Conservation (phyloP, 2,329 filamentous ascomycete species). For the Plenodomus biglobosus region DNA sequence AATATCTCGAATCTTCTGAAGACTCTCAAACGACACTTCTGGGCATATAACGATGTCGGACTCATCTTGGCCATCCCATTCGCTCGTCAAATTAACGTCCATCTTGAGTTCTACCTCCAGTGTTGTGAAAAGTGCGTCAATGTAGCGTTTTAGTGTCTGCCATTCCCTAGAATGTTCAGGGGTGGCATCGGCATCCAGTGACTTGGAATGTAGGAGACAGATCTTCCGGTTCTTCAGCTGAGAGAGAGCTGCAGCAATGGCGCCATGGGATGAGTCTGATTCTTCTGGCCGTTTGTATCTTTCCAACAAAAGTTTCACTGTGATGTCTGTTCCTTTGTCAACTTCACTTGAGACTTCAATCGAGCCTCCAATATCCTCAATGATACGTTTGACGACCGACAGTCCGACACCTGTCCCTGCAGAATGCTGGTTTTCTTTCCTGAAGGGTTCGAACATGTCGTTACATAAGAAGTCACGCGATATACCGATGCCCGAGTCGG, state of each 20-base stretch:
- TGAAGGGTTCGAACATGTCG: constrained; percentile 30
- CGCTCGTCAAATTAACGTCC: constrained; percentile 12
- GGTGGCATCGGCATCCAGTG: neutral
- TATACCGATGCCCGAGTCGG: constrained; percentile 34
- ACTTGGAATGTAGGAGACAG: constrained; percentile 19
- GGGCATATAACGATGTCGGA: constrained; percentile 30
- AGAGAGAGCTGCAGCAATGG: constrained; percentile 4
- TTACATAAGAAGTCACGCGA: constrained; percentile 25
- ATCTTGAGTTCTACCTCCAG: constrained; percentile 19
- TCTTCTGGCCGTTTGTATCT: neutral
- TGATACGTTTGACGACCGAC: constrained; percentile 23
- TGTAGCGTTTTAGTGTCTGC: constrained; percentile 12
- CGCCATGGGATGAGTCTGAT: neutral
- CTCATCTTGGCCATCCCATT: constrained; percentile 16
- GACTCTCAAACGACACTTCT: constrained; percentile 27
- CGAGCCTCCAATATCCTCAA: constrained; percentile 20
- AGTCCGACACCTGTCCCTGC: constrained; percentile 26
- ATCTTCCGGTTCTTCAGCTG: constrained; percentile 15
- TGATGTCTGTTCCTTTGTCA: constrained; percentile 8
- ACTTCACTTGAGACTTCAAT: constrained; percentile 18
- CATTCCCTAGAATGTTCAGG: neutral
- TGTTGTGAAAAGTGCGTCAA: constrained; percentile 14
- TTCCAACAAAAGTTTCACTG: constrained; percentile 6
- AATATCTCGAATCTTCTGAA: constrained; percentile 16
- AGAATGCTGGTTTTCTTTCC: constrained; percentile 29